Evolutionary conservation across 371 early-diverging fungal genomes (phyloP), one percentile per base, ranked within the genome.

Genomic region (Chytridium lagenaria): DNA sequence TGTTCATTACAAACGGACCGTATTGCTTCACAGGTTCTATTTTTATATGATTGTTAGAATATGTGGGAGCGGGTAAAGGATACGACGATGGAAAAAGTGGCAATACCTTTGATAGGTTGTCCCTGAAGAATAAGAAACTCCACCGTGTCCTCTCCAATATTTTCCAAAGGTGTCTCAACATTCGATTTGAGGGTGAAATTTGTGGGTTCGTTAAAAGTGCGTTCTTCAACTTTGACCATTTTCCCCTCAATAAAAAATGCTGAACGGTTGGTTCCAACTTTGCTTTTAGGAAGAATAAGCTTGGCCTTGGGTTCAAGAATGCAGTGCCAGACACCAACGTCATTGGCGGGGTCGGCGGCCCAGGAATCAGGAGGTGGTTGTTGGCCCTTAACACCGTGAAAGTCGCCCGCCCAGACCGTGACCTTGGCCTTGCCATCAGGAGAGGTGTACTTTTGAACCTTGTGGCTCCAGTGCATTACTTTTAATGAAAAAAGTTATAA

Each of bases 1-100:
- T 77, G 77, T 81, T 83, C 86, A 85, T 82, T 23, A 85, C 86
- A 66, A 85, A 85, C 12, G 84, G 86, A 2, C 83, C 83, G 50
- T 82, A 75, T 70, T 79, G 79, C n/a, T n/a, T n/a, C n/a, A n/a
- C n/a, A n/a, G n/a, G n/a, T n/a, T n/a, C n/a, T n/a, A n/a, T n/a
- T n/a, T n/a, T n/a, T n/a, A n/a, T n/a, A n/a, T n/a, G n/a, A n/a
- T n/a, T n/a, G n/a, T n/a, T n/a, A n/a, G n/a, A n/a, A n/a, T n/a
- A n/a, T n/a, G n/a, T n/a, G n/a, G n/a, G n/a, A n/a, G n/a, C n/a
- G n/a, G n/a, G n/a, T n/a, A n/a, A n/a, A n/a, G n/a, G n/a, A n/a
- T n/a, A n/a, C n/a, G n/a, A n/a, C n/a, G n/a, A n/a, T n/a, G n/a
- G n/a, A n/a, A n/a, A n/a, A n/a, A 1, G 52, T 73, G n/a, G 79